Percentiles rank a stretch among this genome's conserved stretches.
phyloP scores from a whole-genome alignment of 1,284 basidiomycete genomes.

The Sanghuangporus sanghuang region DNA sequence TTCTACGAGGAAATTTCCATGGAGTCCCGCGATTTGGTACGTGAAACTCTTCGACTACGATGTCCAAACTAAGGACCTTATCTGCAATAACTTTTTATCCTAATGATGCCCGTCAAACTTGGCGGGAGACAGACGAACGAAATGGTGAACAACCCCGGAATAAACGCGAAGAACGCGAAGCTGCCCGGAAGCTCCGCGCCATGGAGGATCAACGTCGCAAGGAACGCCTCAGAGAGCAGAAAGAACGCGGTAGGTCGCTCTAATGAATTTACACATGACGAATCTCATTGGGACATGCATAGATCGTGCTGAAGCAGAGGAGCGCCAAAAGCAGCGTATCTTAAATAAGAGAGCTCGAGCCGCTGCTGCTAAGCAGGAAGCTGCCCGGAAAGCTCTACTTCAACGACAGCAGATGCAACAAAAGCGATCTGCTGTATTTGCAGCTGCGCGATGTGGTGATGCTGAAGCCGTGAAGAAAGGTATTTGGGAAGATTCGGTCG shows the following conservation, averaged over 20 bases:
- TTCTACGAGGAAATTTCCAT: conserved; percentile 19
- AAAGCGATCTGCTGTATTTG: conserved; percentile 54
- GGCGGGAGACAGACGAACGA: conserved; percentile 43
- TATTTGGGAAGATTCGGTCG: conserved; percentile 63
- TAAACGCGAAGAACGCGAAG: conserved; percentile 46
- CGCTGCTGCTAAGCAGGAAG: conserved; percentile 43
- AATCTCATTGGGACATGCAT: conserved; percentile 18
- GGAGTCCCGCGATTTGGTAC: not conserved
- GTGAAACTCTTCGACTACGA: not conserved
- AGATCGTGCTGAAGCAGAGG: conserved; percentile 50
- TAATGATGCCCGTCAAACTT: conserved; percentile 8
- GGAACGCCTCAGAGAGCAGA: conserved; percentile 41
- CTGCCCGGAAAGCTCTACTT: conserved; percentile 41
- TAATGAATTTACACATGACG: not conserved
- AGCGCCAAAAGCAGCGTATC: conserved; percentile 50
- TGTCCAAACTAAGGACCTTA: conserved; percentile 7
- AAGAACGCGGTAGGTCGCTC: conserved; percentile 41
- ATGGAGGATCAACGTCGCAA: conserved; percentile 41
- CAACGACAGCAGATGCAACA: conserved; percentile 46
- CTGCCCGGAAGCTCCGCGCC: conserved; percentile 45
- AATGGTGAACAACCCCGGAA: conserved; percentile 46
- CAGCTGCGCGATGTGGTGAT: conserved; percentile 53
- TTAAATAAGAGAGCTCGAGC: conserved; percentile 51
- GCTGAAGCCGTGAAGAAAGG: conserved; percentile 50
- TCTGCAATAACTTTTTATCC: conserved; percentile 4